Conservation (phyloP, 2,329 filamentous ascomycete genomes). For the Ophiostoma populinum region DNA sequence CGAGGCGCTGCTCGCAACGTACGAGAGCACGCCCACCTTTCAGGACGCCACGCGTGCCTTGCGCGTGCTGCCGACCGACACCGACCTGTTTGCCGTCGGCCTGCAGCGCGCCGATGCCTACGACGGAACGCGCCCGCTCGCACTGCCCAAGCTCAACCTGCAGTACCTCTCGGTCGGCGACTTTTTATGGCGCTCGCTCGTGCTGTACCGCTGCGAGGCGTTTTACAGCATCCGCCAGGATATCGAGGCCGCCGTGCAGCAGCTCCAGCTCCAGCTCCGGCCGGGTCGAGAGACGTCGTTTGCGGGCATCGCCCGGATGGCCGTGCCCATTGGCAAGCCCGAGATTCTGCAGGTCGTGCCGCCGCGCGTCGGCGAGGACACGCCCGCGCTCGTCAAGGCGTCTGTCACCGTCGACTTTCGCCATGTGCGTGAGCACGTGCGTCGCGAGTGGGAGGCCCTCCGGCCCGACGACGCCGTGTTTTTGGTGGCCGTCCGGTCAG, state of each 20-base stretch:
- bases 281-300: constrained; percentile 55
- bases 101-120: constrained; percentile 72
- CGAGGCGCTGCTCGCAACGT: constrained; percentile 57
- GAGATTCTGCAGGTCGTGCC: constrained; percentile 66
- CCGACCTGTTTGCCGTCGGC: constrained; percentile 58
- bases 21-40: constrained; percentile 67
- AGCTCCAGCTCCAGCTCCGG: constrained; percentile 52
- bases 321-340: constrained; percentile 68
- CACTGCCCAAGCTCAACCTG: constrained; percentile 84
- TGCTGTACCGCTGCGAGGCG: constrained; percentile 75
- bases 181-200: constrained; percentile 88
- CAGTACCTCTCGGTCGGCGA: constrained; percentile 92
- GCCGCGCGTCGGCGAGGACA: constrained; percentile 63
- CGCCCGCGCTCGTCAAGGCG: constrained; percentile 69
- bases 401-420: constrained; percentile 76
- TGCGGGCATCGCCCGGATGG: constrained; percentile 80
- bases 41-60: constrained; percentile 59
- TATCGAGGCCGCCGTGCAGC: constrained; percentile 65
- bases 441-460: constrained; percentile 78
- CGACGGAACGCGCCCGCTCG: constrained; percentile 70
- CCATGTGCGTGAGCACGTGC: constrained; percentile 55
- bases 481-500: constrained; percentile 52
- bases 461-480: constrained; percentile 82
- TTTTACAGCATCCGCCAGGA: constrained; percentile 91
- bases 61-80: constrained; percentile 69